Evolutionary conservation across 495 filamentous ascomycete genomes (phyloP).

Genomic region (Immersiella caudata): DNA sequence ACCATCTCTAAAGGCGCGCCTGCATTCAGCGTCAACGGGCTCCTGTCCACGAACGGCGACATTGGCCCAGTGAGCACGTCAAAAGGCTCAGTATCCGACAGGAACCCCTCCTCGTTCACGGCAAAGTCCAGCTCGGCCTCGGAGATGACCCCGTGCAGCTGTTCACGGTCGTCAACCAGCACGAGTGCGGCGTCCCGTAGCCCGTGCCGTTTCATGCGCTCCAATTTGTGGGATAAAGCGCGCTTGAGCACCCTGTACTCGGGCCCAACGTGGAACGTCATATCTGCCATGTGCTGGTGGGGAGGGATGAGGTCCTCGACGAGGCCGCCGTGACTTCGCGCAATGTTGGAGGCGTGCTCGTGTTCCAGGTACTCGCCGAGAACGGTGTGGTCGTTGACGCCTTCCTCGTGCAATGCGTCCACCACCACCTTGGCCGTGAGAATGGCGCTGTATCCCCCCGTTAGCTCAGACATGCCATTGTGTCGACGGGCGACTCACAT

Average conservation of each 20-base stretch:
- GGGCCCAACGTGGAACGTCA: conserved; percentile 52
- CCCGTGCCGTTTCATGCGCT: conserved; percentile 50
- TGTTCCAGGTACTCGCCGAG: conserved; percentile 41
- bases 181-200: conserved; percentile 61
- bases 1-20: conserved; percentile 61
- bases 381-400: conserved; percentile 54
- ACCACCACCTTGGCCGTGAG: conserved; percentile 62
- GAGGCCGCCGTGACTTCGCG: conserved; percentile 19
- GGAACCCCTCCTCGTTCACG: conserved; percentile 30
- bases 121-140: conserved; percentile 60
- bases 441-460: conserved; percentile 44
- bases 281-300: conserved; percentile 57
- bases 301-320: conserved; percentile 55
- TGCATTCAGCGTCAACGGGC: conserved; percentile 53
- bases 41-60: conserved; percentile 55
- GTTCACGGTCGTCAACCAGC: conserved; percentile 50
- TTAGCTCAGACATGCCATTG: neutral
- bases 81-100: conserved; percentile 34
- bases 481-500: conserved; percentile 28
- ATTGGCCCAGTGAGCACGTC: conserved; percentile 49
- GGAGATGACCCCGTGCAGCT: conserved; percentile 59
- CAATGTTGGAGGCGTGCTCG: conserved; percentile 36
- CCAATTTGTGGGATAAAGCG: conserved; percentile 49
- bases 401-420: conserved; percentile 53
- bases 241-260: conserved; percentile 48